Base-by-base conservation (phyloP, 192 early-diverging fungal genomes). In the Physocladia obscura region DNA sequence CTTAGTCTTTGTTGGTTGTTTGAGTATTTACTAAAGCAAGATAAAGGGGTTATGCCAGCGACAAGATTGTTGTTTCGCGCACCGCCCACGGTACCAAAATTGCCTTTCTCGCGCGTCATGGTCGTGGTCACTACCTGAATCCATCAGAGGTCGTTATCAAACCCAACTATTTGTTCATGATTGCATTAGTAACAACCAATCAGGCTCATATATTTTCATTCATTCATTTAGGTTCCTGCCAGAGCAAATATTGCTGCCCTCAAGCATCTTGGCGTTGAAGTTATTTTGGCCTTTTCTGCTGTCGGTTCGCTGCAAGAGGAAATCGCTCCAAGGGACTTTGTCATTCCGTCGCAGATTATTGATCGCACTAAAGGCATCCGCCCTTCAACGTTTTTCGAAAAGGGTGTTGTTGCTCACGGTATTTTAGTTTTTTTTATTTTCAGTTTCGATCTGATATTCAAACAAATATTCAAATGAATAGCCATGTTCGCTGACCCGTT, bases 341-440 rank as follows among this genome's bases (percentile, higher is more conserved):
- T 97, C 57, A 75, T 99, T 49, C 91, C 94, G 27, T 84, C 87
- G 56, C 97, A 99, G 77, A 82, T 99, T 78, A 91, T 98, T 73
- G 97, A 99, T 81, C 90, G 97, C 67, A 99, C 97, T 52, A 96
- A 97, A 83, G 97, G 95, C 47, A 89, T 95, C 70, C 90, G 96
- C 31, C 86, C 84, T n/a, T 86, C 85, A 50, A 94, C 97, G 3
- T 99, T 90, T 85, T 99, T 98, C 77, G 96, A 93, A 30, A 87
- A 84, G n/a, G 97, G 96, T 26, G 72, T 97, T 30, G 89, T 92
- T 13, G 96, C 89, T 19, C 97, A 99, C 69, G 93, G 89, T 36
- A 82, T 32, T 24, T 68, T 39, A 3, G n/a, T 13, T 15, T 62
- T 5, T 44, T 57, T 57, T 32, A 4, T 26, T 15, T 58, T 13